Evolutionary conservation across 1,284 basidiomycete genomes (phyloP).

Genomic region (Ustilago shanxiensis): DNA sequence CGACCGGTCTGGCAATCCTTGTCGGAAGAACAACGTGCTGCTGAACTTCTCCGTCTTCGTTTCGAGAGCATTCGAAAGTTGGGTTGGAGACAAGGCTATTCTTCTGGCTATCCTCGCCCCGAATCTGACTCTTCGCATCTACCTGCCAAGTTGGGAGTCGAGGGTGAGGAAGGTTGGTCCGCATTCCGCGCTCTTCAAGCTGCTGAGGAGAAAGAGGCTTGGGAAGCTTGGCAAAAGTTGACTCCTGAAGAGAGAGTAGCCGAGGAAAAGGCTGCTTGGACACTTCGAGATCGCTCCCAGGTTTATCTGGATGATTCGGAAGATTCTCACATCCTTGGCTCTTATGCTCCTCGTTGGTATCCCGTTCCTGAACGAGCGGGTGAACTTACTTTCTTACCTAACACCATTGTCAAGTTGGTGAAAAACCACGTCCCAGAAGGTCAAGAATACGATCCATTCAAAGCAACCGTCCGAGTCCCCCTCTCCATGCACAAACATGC

Average conservation of each 20-base stretch:
- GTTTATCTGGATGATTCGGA: slow-evolving; percentile 66
- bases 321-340: slow-evolving; percentile 48
- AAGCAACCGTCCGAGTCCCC: slow-evolving; percentile 89
- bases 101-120: slow-evolving; percentile 62
- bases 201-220: slow-evolving; percentile 53
- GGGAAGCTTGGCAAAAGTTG: slow-evolving; percentile 59
- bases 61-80: slow-evolving; percentile 60
- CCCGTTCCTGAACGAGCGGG: slow-evolving; percentile 72
- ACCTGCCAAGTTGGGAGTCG: slow-evolving; percentile 21
- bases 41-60: slow-evolving; percentile 38
- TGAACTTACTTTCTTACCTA: slow-evolving; percentile 87
- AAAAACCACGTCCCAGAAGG: slow-evolving; percentile 84
- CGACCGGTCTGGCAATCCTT: slow-evolving; percentile 44
- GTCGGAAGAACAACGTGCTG: slow-evolving; percentile 27
- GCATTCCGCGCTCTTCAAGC: slow-evolving; percentile 44
- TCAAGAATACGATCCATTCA: slow-evolving; percentile 89
- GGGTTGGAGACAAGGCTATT: slow-evolving; percentile 67
- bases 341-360: slow-evolving; percentile 61
- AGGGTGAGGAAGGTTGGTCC: slow-evolving; percentile 28
- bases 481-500: slow-evolving; percentile 90
- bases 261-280: slow-evolving; percentile 64
- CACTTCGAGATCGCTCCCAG: slow-evolving; percentile 62
- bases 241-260: slow-evolving; percentile 37
- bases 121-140: slow-evolving; percentile 25
- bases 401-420: slow-evolving; percentile 84